Evolutionary conservation across 108 stramenopile species (phyloP), one percentile per base, ranked within the genome.

Genomic region (Nannochloropsis gaditana): DNA sequence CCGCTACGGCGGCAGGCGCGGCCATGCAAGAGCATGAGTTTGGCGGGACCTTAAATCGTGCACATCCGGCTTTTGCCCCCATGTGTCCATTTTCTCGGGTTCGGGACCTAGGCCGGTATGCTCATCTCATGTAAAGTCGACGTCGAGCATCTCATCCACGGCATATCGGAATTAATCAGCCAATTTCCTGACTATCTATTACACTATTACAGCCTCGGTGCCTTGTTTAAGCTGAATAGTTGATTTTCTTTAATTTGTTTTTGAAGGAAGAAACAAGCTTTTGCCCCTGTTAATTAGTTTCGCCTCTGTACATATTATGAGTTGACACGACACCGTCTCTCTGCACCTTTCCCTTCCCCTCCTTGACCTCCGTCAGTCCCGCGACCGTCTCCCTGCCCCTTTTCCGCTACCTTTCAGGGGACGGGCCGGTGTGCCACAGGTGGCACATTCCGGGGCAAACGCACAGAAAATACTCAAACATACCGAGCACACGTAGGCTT

Each of bases 401-500:
- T 15, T 15, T 50, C 47, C 47, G 15, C 47, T 15, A 0, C 47
- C 59, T 73, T 73, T 73, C 8, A n/a, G 59, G 3, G 59, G 59
- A 2, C 59, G 15, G n/a, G 59, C 59, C 59, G 59, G 59, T 6
- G 59, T 73, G 1, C 59, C 59, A 73, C 59, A 73, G 19, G 59
- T 73, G 59, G 59, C 19, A 73, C 59, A 73, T 73, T 73, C 59
- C 8, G 15, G 15, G 59, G 59, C 8, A 73, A 73, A 73, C 5
- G 6, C 59, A 73, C 59, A 73, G n/a, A 73, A 73, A 6, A 73
- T 73, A 73, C 59, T 73, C 59, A 73, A n/a, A 8, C 59, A 73
- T n/a, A 73, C 59, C 59, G 59, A 73, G 59, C 59, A 73, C 19
- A 73, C 59, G 8, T 73, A 73, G 59, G 59, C 59, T n/a, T 73